A percentile compares a stretch with the other conserved stretches of the same genome.
These are phyloP conservation scores for Caloboletus firmus DNA, from an alignment of 1,284 basidiomycete species.

Conservation along the genomic window DNA sequence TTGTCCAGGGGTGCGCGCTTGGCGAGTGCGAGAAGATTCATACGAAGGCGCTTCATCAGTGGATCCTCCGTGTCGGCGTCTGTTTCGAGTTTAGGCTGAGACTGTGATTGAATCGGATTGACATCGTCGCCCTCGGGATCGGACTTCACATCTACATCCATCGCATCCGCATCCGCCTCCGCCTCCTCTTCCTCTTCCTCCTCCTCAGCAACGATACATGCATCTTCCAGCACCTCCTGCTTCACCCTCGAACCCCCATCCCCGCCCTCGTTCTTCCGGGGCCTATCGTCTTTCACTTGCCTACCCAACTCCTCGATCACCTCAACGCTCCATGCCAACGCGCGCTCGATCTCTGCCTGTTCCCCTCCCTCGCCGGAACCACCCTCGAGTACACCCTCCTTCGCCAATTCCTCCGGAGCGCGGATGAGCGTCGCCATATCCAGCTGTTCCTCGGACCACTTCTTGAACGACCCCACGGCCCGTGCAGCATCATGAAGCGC, in stretches of 20 bases:
- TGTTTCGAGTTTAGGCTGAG: not conserved
- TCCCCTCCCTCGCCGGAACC: slow-evolving; percentile 2
- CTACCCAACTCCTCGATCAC: slow-evolving; percentile 28
- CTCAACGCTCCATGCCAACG: slow-evolving; percentile 22
- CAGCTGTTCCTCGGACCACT: slow-evolving; percentile 50
- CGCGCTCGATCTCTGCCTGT: slow-evolving; percentile 35
- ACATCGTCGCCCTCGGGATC: slow-evolving; percentile 2
- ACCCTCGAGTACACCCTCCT: slow-evolving; percentile 47
- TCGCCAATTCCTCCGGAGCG: slow-evolving; percentile 59
- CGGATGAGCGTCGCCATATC: slow-evolving; percentile 69
- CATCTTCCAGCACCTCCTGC: slow-evolving; percentile 11
- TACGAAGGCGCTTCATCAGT: slow-evolving; percentile 52
- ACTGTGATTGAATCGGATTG: slow-evolving; percentile 1
- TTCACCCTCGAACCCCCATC: slow-evolving; percentile 13
- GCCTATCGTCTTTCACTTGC: not conserved
- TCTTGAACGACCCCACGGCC: slow-evolving; percentile 43
- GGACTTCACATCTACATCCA: slow-evolving; percentile 26
- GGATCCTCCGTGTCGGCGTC: slow-evolving; percentile 36
- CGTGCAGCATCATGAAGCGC: slow-evolving; percentile 40
- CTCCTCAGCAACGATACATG: not conserved
- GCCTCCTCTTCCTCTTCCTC: slow-evolving; percentile 11
- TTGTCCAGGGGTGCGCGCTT: slow-evolving; percentile 72
- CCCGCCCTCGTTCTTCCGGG: not conserved
- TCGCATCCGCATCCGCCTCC: too few relatives aligned
- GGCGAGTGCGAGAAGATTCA: slow-evolving; percentile 70